Evolutionary conservation across 2,329 filamentous ascomycete genomes (phyloP), one percentile per base, ranked within the genome.

Genomic region (Ascochyta rabiei): DNA sequence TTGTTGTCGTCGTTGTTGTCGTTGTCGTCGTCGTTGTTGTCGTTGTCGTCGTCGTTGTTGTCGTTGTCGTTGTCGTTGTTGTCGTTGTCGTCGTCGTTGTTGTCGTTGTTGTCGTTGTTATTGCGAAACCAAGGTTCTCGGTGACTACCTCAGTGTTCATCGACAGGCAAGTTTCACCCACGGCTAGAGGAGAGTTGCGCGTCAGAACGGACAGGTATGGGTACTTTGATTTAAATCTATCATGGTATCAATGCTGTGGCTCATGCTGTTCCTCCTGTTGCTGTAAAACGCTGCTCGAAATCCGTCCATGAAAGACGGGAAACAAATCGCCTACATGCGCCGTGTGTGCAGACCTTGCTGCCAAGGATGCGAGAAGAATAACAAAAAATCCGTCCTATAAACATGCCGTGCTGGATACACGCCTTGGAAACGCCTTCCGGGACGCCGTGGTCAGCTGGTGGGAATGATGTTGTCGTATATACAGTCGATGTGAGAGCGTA

Each of bases 191-290:
- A 43, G 39, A 9, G 16, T 23, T 7, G 9, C 16, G 47, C 39
- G 19, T 49, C 46, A 50, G 6, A 16, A 33, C 12, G 31, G 48
- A 44, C 24, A 50, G 24, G 24, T 44, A 40, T 38, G 48, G 48
- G 24, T 44, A 50, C 18, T 50, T 30, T 38, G 33, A 30, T 24
- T 50, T 44, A 38, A 12, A 31, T 44, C 38, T 43, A 38, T 30
- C 9, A 12, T 52, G 48, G 42, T 52, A 52, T 52, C 48, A 41
- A 40, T 52, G 42, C 43, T 47, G n/a, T 40, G 46, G 34, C 12
- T 41, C 48, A 18, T 38, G 26, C 26, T 47, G 9, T 12, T 21
- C 7, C 28, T 38, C 7, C 28, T 38, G 35, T 8, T 15, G 18
- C 19, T 21, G 7, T 6, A 16, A 44, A 41, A 13, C 28, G 12